These are phyloP conservation scores for Coniosporium tulheliwenetii DNA, from an alignment of 2,329 filamentous ascomycete species.

Conservation along the genomic window DNA sequence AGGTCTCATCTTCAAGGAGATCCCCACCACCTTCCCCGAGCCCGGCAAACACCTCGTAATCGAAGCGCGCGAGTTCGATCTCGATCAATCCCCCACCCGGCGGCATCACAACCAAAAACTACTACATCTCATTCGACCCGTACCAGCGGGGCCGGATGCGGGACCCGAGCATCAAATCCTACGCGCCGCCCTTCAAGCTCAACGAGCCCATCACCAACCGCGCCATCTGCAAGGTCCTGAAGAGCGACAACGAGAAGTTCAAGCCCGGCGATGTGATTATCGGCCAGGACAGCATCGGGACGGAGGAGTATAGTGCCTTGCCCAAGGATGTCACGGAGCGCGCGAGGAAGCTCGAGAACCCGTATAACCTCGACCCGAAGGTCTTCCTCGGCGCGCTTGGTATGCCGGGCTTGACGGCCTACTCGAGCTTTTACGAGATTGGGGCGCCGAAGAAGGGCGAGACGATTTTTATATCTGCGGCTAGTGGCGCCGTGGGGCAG, in stretches of 20 bases:
- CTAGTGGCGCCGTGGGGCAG: conserved; percentile 69
- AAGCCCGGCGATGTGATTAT: conserved; percentile 51
- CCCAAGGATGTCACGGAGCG: conserved; percentile 26
- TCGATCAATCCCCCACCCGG: conserved; percentile 42
- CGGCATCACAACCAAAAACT: conserved; percentile 53
- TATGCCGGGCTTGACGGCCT: conserved; percentile 66
- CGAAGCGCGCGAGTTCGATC: conserved; percentile 54
- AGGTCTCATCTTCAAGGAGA: conserved; percentile 55
- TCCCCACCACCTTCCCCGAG: conserved; percentile 51
- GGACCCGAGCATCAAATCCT: conserved; percentile 46
- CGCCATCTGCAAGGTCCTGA: conserved; percentile 52
- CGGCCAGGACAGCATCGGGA: conserved; percentile 30
- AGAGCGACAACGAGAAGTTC: conserved; percentile 49
- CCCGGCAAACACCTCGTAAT: conserved; percentile 54
- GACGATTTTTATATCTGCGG: conserved; percentile 69
- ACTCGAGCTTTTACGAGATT: conserved; percentile 58
- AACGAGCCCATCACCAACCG: conserved; percentile 48
- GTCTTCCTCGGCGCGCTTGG: conserved; percentile 63
- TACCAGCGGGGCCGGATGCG: conserved; percentile 77
- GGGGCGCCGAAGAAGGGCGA: conserved; percentile 61
- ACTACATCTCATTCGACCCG: conserved; percentile 67
- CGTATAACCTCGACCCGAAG: conserved; percentile 47
- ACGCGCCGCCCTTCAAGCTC: conserved; percentile 46
- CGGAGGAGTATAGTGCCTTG: conserved; percentile 54
- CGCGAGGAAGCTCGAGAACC: conserved; percentile 49